These are phyloP conservation scores for Ophiostoma fasciatum DNA, from an alignment of 2,329 filamentous ascomycete species.

Conservation along the genomic window DNA sequence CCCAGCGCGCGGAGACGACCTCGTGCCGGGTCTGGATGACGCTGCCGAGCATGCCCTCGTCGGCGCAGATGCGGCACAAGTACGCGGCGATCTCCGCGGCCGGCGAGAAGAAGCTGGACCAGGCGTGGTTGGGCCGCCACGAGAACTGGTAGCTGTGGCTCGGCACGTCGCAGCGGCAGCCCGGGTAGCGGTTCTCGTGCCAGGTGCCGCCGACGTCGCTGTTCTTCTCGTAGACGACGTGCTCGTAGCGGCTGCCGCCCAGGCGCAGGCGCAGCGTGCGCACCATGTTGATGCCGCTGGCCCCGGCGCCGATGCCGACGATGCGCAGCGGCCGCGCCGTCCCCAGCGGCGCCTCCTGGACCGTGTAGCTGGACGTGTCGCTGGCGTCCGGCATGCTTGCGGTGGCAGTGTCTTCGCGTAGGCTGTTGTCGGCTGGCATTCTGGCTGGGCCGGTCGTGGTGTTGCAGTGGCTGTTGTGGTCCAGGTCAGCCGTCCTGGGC, in stretches of 20 bases:
- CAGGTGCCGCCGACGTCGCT: slow-evolving; percentile 41
- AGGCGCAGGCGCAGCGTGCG: slow-evolving; percentile 29
- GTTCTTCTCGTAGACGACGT: slow-evolving; percentile 42
- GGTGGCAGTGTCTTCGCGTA: neutral
- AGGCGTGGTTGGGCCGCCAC: slow-evolving; percentile 43
- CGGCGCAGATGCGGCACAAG: slow-evolving; percentile 28
- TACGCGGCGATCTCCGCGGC: slow-evolving; percentile 42
- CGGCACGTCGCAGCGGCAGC: slow-evolving; percentile 40
- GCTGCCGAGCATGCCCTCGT: slow-evolving; percentile 26
- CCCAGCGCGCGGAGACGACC: slow-evolving; percentile 29
- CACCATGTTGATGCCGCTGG: slow-evolving; percentile 22
- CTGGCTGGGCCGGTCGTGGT: too few relatives aligned
- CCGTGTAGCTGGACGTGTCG: slow-evolving; percentile 3
- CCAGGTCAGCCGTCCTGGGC: too few relatives aligned
- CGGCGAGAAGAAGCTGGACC: slow-evolving; percentile 41
- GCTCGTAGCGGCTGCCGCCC: slow-evolving; percentile 24
- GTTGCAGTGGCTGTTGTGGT: too few relatives aligned
- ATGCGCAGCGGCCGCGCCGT: slow-evolving; percentile 24
- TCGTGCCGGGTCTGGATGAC: slow-evolving; percentile 28
- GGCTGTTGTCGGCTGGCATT: neutral
- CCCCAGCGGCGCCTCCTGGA: slow-evolving; percentile 11
- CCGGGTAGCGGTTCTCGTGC: slow-evolving; percentile 44
- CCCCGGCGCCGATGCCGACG: slow-evolving; percentile 28
- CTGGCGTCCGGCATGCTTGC: neutral
- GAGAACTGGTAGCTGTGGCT: slow-evolving; percentile 49